These are phyloP conservation scores for Plantago elongata DNA, from an alignment of 257 asterid species.

Conservation along the genomic window DNA sequence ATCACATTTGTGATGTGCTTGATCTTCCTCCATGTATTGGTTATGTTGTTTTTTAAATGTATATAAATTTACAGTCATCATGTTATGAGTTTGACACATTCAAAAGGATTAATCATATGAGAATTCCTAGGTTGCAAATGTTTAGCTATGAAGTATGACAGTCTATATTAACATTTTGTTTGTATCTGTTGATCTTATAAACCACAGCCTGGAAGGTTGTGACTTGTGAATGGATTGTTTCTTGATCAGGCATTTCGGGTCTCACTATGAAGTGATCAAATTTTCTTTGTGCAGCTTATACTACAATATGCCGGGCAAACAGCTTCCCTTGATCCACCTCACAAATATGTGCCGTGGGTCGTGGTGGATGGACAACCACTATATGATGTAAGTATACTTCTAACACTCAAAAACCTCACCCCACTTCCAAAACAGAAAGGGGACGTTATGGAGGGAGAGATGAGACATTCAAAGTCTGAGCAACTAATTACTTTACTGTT, in stretches of 20 bases:
- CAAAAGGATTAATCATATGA: too few species aligned
- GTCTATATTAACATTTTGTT: too few species aligned
- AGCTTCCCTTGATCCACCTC: slow-evolving; percentile 79
- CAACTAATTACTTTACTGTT: slow-evolving; percentile 7
- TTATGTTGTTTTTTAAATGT: neutral
- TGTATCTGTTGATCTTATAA: too few species aligned
- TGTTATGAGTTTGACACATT: neutral
- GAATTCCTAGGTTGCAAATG: too few species aligned
- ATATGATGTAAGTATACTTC: slow-evolving; percentile 62
- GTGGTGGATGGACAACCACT: slow-evolving; percentile 83
- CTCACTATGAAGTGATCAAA: slow-evolving; percentile 6
- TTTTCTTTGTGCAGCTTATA: slow-evolving; percentile 52
- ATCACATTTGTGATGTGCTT: neutral
- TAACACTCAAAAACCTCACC: neutral
- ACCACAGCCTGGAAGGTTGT: too few species aligned
- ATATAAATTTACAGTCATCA: neutral
- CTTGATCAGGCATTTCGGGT: slow-evolving; percentile 12
- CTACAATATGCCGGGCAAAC: slow-evolving; percentile 64
- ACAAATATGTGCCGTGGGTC: slow-evolving; percentile 85
- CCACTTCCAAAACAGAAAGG: too few species aligned
- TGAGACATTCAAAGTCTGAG: neutral
- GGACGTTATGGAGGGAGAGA: neutral
- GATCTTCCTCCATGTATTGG: neutral
- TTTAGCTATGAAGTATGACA: too few species aligned
- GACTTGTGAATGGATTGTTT: neutral